Evolutionary conservation across 768 basidiomycete genomes (phyloP).

Genomic region (Lactarius quietus): DNA sequence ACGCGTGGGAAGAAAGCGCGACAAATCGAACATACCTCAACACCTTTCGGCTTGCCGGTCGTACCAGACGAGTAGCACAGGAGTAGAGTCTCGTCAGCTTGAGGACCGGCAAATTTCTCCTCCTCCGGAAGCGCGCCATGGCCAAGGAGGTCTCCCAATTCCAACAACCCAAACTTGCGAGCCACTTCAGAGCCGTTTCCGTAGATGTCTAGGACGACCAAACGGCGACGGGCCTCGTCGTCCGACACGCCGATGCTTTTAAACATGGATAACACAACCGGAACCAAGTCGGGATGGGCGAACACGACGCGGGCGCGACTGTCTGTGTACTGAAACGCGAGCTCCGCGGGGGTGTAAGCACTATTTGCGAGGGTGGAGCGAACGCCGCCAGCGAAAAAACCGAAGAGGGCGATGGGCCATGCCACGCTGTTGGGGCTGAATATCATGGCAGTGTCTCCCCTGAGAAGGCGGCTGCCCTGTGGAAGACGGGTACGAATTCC

Average conservation of each 20-base stretch:
- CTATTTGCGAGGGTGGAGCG: conserved; percentile 71
- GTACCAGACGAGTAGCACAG: conserved; percentile 70
- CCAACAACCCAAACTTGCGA: conserved; percentile 34
- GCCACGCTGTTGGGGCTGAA: conserved; percentile 66
- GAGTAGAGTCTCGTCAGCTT: conserved; percentile 56
- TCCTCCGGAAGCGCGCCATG: conserved; percentile 49
- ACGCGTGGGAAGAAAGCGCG: neutral
- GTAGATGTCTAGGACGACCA: conserved; percentile 49
- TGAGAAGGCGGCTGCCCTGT: conserved; percentile 33
- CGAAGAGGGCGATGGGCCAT: conserved; percentile 48
- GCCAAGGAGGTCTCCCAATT: conserved; percentile 48
- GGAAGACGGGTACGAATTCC: conserved; percentile 46
- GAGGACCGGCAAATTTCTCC: conserved; percentile 48
- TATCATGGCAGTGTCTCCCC: conserved; percentile 61
- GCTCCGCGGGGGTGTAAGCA: conserved; percentile 62
- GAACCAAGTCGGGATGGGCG: conserved; percentile 57
- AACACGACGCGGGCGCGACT: conserved; percentile 62
- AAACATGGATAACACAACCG: conserved; percentile 56
- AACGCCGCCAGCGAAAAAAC: conserved; percentile 60
- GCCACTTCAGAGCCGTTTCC: conserved; percentile 21
- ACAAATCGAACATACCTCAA: conserved; percentile 35
- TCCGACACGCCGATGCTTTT: conserved; percentile 44
- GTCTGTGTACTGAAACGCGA: conserved; percentile 68
- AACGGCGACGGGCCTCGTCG: conserved; percentile 47
- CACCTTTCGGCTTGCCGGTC: conserved; percentile 75